Evolutionary conservation across 1,139 yeast species (phyloP), one percentile per base, ranked within the genome.

Genomic region (Candida neerlandica): DNA sequence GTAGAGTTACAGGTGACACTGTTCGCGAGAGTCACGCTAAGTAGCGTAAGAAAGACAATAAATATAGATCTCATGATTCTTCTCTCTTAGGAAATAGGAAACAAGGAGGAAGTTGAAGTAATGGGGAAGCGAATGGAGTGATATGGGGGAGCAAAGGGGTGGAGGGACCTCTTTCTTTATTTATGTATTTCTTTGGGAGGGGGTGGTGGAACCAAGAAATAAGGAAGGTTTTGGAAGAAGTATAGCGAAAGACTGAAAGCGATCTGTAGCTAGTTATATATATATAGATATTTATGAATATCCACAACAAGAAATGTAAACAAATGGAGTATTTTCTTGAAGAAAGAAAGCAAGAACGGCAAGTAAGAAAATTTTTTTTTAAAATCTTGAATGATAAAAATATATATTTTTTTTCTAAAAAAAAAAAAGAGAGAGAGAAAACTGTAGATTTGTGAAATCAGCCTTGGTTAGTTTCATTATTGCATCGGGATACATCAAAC

Each of bases 1-100:
- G 77, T 67, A 9, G 70, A 64, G 47, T 76, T 76, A 69, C 96
- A 88, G 7, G 64, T 51, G 48, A 70, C 66, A 14, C 32, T 15
- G 35, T 52, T 56, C 18, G 58, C 61, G 2, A 46, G 14, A 6
- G 48, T n/a, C 47, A 48, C 23, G 40, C 48, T 51, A 38, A 50
- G 41, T 42, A 57, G 37, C 34, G 56, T 27, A 7, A 54, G 27
- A n/a, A 57, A 16, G 23, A 47, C 15, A 26, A 52, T 12, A 40
- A 46, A 43, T 19, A 50, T 38, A 2, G 48, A 44, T 43, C 23
- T 51, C 54, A 51, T 51, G 26, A 5, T 12, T 12, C 5, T 10
- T 5, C 27, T 12, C 18, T 16, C 15, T 30, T 10, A 23, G 15
- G 33, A 30, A 30, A 30, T 30, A 33, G 16, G 18, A n/a, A 14